phyloP scores from a whole-genome alignment of 805 yeast genomes.

The Metschnikowia lochheadii region DNA sequence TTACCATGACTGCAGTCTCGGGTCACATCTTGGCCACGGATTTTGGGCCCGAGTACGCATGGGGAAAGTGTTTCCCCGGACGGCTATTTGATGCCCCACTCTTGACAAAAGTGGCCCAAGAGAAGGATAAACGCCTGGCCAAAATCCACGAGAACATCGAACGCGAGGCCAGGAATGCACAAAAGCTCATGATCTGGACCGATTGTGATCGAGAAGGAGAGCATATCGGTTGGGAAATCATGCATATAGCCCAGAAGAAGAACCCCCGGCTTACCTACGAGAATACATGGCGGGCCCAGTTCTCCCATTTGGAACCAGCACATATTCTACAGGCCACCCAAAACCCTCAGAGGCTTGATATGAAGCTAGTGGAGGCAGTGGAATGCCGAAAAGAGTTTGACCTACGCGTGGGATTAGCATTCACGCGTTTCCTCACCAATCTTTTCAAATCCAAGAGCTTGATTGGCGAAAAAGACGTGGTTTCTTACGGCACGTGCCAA shows the following conservation, averaged over 20 bases:
- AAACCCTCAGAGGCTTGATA: constrained; percentile 60
- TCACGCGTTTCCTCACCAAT: constrained; percentile 75
- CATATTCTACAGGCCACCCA: constrained; percentile 77
- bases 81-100: constrained; percentile 71
- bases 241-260: constrained; percentile 56
- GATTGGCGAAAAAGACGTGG: constrained; percentile 33
- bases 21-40: constrained; percentile 76
- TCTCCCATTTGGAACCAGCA: constrained; percentile 76
- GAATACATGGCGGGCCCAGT: constrained; percentile 66
- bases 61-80: constrained; percentile 66
- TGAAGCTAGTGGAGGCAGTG: constrained; percentile 76
- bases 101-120: constrained; percentile 32
- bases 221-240: constrained; percentile 41
- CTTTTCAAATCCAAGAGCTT: constrained; percentile 36
- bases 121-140: constrained; percentile 27
- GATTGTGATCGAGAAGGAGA: constrained; percentile 57
- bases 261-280: constrained; percentile 45
- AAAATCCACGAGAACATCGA: constrained; percentile 61
- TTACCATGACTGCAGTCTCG: constrained; percentile 87
- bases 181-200: constrained; percentile 87
- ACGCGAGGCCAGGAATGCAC: constrained; percentile 56
- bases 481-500: constrained; percentile 91
- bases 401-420: constrained; percentile 81
- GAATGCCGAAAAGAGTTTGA: constrained; percentile 83
- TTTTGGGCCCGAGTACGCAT: constrained; percentile 56